Conservation (phyloP, 129 eudicot species). For the Smallanthus sonchifolius region DNA sequence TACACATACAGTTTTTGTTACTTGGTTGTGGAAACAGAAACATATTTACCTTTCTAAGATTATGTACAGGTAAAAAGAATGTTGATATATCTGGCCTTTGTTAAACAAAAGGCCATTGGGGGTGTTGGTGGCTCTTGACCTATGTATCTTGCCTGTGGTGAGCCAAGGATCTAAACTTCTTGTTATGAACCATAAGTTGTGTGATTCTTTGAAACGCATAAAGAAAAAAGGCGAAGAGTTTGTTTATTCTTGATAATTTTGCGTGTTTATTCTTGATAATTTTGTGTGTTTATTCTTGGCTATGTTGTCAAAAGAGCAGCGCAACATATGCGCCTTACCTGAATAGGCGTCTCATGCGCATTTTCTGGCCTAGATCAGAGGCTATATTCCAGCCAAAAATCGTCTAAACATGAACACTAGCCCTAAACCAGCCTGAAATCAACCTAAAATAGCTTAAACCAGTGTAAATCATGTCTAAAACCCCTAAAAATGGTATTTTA, state of each 20-base stretch:
- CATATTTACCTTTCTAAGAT: not conserved
- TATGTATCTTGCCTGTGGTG: not conserved
- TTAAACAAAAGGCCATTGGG: not conserved
- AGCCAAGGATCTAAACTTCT: slow-evolving; percentile 17
- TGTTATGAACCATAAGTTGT: slow-evolving; percentile 24
- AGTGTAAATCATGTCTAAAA: too few relatives aligned
- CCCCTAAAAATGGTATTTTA: too few relatives aligned
- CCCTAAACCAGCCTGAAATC: too few relatives aligned
- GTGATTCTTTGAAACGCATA: slow-evolving; percentile 26
- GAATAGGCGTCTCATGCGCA: too few relatives aligned
- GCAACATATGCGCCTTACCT: too few relatives aligned
- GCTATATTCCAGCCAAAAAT: too few relatives aligned
- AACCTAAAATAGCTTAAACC: too few relatives aligned
- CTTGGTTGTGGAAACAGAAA: not conserved
- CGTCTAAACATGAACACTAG: too few relatives aligned
- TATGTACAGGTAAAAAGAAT: slow-evolving; percentile 11
- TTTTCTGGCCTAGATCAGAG: too few relatives aligned
- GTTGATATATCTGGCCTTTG: not conserved
- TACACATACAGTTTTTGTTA: slow-evolving; percentile 9
- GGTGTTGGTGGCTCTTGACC: not conserved
- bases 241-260: not conserved
- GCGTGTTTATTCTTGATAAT: not conserved
- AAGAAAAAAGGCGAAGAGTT: not conserved
- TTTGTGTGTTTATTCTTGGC: not conserved
- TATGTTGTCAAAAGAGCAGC: too few relatives aligned